Evolutionary conservation across 495 filamentous ascomycete species (phyloP), one percentile per base, ranked within the genome.

Genomic region (Penicillium paradoxum): DNA sequence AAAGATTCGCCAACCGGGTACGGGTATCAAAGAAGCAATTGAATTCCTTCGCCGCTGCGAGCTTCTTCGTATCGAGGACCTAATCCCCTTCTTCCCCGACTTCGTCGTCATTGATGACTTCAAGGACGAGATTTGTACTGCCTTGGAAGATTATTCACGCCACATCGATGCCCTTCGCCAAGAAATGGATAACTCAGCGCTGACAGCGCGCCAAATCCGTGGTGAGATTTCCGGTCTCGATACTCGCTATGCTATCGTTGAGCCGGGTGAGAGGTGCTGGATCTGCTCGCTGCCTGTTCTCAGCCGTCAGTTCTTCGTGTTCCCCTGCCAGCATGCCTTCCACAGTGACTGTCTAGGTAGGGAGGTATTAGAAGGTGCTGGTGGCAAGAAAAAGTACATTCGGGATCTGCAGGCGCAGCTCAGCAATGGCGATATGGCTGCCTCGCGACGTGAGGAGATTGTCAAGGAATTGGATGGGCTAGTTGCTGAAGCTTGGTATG

Each of bases 71-170:
- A 98, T 98, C 58, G 93, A 98, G 64, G 95, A 98, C 61, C 73
- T 98, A 18, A 96, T 98, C 36, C 93, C 95, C 0, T 96, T 97
- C 73, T 98, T 98, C 74, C 95, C 93, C 0, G 93, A 98, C 64
- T 98, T 98, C 57, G 90, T 97, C n/a, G 86, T 96, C 42, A 97
- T 98, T 49, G 93, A 98, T 62, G 90, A 96, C 69, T 97, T 98
- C 77, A 97, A 98, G 66, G 89, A 96, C 45, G 95, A 97, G 63
- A 97, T 98, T 19, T 98, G 93, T 73, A 76, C 82, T 0, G 93
- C 93, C 2, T 76, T 98, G 4, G 95, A 98, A 69, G 85, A 91
- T 22, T 97, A 98, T 70, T 86, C 82, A 34, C 84, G 87, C 7
- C 86, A 89, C 53, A 98, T 98, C 61, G 92, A 97, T 58, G 77